Base-by-base conservation (phyloP, 2,329 filamentous ascomycete species). In the Fusarium heterosporum region DNA sequence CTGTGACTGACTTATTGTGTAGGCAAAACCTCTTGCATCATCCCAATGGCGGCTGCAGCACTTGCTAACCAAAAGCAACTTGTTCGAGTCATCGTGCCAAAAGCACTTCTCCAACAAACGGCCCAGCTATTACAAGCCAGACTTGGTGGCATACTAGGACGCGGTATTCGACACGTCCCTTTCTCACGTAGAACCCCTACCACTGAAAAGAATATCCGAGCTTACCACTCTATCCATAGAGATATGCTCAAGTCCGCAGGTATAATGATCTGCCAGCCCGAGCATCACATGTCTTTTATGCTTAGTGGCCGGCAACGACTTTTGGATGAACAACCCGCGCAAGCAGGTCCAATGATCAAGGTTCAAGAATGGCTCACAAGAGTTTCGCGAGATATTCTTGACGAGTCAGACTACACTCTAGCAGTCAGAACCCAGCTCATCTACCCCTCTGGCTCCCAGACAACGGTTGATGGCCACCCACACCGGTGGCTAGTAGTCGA, bases 241-340 rank as follows among this genome's bases (percentile, higher is more conserved):
- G 74, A 83, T 0, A 79, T 85, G 17, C 74, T 78, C 19, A 69
- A 74, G 2, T 70, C 69, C 1, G 77, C 77, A 0, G 89, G 88
- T 0, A 75, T 91, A 0, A 80, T 92, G 22, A 74, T 92, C 0
- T 81, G 83, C 0, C 80, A 88, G 2, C 89, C 89, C 0, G 89
- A 91, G 53, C 86, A 91, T 61, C 78, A 88, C 1, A 76, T 92
- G 8, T 91, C 89, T 0, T 90, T 90, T 73, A 86, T 84, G 68
- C 78, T 91, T 3, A 88, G 87, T 59, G 87, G 87, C 0, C 70
- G 87, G 1, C 87, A 91, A 67, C 80, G 82, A 2, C 75, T 90
- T 1, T 80, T 84, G 0, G 84, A 89, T 40, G 75, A 77, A 4
- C 77, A 80, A 9, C 66, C 81, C 1, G 54, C 72, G 0, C 78